phyloP scores from a whole-genome alignment of 2,329 filamentous ascomycete species.

The Fusarium palustre region DNA sequence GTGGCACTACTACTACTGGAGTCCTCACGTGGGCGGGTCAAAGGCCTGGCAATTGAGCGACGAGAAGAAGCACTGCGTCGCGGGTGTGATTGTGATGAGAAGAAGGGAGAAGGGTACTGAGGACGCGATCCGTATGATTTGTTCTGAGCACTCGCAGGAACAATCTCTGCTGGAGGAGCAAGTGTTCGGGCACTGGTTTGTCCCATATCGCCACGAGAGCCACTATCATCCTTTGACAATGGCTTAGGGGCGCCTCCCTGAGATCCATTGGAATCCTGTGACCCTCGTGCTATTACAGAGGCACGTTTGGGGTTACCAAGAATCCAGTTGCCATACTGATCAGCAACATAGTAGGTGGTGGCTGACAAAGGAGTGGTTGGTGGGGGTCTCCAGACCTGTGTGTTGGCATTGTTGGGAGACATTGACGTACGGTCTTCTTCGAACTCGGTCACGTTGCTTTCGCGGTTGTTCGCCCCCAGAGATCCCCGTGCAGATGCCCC shows the following conservation, averaged over 20 bases:
- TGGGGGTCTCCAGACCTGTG: conserved; percentile 64
- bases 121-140: conserved; percentile 38
- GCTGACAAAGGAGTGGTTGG: conserved; percentile 59
- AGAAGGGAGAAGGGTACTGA: conserved; percentile 41
- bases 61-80: conserved; percentile 38
- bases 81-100: conserved; percentile 42
- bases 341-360: conserved; percentile 62
- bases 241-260: conserved; percentile 24
- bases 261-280: conserved; percentile 28
- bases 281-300: conserved; percentile 42
- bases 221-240: conserved; percentile 42
- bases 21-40: conserved; percentile 41
- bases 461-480: conserved; percentile 44
- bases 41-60: conserved; percentile 38
- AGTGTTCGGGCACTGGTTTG: conserved; percentile 22
- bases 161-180: conserved; percentile 50
- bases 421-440: conserved; percentile 60
- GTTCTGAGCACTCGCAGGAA: conserved; percentile 44
- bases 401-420: conserved; percentile 51
- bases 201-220: background rate
- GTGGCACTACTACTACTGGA: conserved; percentile 52
- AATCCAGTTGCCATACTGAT: conserved; percentile 66
- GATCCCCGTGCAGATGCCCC: conserved; percentile 7
- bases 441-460: conserved; percentile 64
- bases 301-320: conserved; percentile 55